These are phyloP conservation scores for Vanilla planifolia DNA, from an alignment of 106 monocot genomes.

Conservation along the genomic window DNA sequence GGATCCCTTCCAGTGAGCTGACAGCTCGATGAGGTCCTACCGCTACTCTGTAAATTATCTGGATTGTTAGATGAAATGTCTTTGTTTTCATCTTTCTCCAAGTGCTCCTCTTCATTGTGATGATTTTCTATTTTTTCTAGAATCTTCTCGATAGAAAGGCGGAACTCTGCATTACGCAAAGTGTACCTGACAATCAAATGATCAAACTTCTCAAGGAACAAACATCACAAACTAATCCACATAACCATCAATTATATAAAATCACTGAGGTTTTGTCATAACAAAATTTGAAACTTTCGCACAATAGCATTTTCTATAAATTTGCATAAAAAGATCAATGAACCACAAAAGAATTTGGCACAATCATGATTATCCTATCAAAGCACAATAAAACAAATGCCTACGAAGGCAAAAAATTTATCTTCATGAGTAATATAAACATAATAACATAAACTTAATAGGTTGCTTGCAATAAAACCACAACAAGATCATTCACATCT, in stretches of 20 bases:
- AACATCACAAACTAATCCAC: no score
- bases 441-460: background rate
- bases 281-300: background rate
- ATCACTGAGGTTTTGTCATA: no score
- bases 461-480: no score
- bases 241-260: background rate
- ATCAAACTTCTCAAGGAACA: background rate
- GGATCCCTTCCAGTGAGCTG: slow-evolving; percentile 18
- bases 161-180: slow-evolving; percentile 86
- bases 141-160: slow-evolving; percentile 81
- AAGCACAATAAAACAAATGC: background rate
- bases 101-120: slow-evolving; percentile 17
- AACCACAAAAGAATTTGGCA: background rate
- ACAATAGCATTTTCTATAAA: background rate
- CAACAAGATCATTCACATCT: no score
- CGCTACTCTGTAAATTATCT: no score
- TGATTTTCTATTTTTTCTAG: slow-evolving; percentile 46
- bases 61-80: no score
- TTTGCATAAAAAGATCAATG: background rate
- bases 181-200: slow-evolving; percentile 57
- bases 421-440: background rate
- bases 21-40: no score
- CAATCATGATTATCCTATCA: background rate
- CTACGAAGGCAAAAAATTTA: background rate
- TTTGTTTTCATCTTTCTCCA: no score